phyloP scores from a whole-genome alignment of 371 early-diverging fungal species.

The Apophysomyces sp. region DNA sequence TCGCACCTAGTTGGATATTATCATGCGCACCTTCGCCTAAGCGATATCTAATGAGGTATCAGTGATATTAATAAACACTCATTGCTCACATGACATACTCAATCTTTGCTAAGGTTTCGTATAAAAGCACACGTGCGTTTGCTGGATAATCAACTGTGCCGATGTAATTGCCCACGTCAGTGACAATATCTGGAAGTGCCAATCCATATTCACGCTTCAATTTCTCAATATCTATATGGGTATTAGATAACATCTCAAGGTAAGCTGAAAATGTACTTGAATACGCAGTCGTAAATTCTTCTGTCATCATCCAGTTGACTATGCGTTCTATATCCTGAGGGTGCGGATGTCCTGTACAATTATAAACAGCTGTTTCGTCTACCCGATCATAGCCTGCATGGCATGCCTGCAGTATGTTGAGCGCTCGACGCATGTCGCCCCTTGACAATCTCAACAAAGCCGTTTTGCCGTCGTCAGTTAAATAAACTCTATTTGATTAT shows the following conservation, averaged over 20 bases:
- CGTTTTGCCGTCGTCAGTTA: slow-evolving; percentile 78
- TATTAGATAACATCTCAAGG: neutral
- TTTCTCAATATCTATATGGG: slow-evolving; percentile 62
- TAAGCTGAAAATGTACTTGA: slow-evolving; percentile 57
- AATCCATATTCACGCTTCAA: slow-evolving; percentile 82
- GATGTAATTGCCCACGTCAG: slow-evolving; percentile 68
- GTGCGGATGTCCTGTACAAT: slow-evolving; percentile 89
- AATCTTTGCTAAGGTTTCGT: slow-evolving; percentile 83
- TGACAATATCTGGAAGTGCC: slow-evolving; percentile 87
- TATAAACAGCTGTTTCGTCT: slow-evolving; percentile 80
- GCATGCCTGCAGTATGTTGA: slow-evolving; percentile 93
- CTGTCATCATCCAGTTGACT: slow-evolving; percentile 76
- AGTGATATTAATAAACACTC: neutral
- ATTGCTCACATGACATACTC: slow-evolving; percentile 59
- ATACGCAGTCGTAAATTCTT: slow-evolving; percentile 79
- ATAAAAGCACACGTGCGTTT: slow-evolving; percentile 59
- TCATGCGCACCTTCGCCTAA: slow-evolving; percentile 82
- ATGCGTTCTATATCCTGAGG: slow-evolving; percentile 86
- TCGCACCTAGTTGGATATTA: slow-evolving; percentile 76
- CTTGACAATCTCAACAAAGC: slow-evolving; percentile 80
- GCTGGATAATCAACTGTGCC: slow-evolving; percentile 68
- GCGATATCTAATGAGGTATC: slow-evolving; percentile 54
- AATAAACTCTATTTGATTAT: slow-evolving; percentile 56
- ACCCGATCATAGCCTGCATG: slow-evolving; percentile 83
- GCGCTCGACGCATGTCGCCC: slow-evolving; percentile 97